phyloP scores from a whole-genome alignment of 2,329 filamentous ascomycete genomes.

The Aspergillus sp. region DNA sequence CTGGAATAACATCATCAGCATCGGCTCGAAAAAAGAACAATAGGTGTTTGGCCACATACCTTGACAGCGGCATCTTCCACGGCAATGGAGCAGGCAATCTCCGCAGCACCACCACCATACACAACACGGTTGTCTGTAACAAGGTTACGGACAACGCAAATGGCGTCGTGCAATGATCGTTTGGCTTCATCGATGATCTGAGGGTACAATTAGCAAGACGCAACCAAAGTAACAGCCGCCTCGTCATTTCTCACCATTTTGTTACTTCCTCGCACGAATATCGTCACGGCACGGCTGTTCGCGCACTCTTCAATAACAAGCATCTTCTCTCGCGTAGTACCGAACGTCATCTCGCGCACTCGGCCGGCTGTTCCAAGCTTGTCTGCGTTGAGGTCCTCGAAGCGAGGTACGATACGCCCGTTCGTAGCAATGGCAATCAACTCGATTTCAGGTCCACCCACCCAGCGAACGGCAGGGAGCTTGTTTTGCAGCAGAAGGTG shows the following conservation, averaged over 20 bases:
- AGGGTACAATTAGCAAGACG: not conserved
- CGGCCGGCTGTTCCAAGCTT: constrained; percentile 90
- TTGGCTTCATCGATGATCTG: constrained; percentile 99
- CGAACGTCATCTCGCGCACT: constrained; percentile 93
- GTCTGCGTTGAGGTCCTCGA: constrained; percentile 86
- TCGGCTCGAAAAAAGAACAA: not conserved
- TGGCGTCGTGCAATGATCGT: constrained; percentile 92
- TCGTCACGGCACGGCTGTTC: constrained; percentile 92
- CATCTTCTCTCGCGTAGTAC: constrained; percentile 99
- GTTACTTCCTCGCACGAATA: constrained; percentile 96
- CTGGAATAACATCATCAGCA: constrained; percentile 36
- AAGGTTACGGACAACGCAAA: constrained; percentile 95
- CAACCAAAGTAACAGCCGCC: not conserved
- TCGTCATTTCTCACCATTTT: constrained; percentile 77
- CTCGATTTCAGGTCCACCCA: constrained; percentile 96
- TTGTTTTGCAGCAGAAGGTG: constrained; percentile 95
- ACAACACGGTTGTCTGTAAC: constrained; percentile 96
- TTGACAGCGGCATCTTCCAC: constrained; percentile 93
- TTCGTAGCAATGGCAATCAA: constrained; percentile 98
- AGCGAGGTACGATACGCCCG: constrained; percentile 93
- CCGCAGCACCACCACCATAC: constrained; percentile 93
- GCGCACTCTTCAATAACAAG: constrained; percentile 98
- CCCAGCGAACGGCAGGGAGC: constrained; percentile 94
- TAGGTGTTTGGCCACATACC: constrained; percentile 38
- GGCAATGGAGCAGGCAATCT: constrained; percentile 94